phyloP scores from a whole-genome alignment of 1,284 basidiomycete genomes.

The Abortiporus biennis region DNA sequence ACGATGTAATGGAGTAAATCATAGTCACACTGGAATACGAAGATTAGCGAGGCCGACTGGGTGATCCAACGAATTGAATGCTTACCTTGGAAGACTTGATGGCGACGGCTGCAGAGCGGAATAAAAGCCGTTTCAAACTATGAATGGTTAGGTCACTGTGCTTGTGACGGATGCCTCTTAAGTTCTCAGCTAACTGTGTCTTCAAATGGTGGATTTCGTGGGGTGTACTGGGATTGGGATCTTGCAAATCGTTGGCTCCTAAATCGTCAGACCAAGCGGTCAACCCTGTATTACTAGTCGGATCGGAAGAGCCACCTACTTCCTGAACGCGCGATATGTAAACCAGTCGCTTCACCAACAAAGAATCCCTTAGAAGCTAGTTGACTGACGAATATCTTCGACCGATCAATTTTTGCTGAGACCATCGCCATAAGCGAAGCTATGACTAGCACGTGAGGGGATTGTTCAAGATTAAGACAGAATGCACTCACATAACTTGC shows the following conservation, averaged over 20 bases:
- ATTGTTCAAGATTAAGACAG: background rate
- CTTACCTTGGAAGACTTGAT: constrained; percentile 64
- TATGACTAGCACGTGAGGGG: constrained; percentile 19
- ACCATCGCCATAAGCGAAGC: constrained; percentile 58
- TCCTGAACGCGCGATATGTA: constrained; percentile 51
- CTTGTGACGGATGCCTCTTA: constrained; percentile 67
- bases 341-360: constrained; percentile 80
- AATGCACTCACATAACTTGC: constrained; percentile 59
- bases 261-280: too few species aligned
- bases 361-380: constrained; percentile 84
- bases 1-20: constrained; percentile 88
- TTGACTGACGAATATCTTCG: constrained; percentile 75
- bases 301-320: constrained; percentile 29
- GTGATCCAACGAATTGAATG: background rate
- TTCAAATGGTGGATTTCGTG: constrained; percentile 39
- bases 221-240: constrained; percentile 15
- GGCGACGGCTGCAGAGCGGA: constrained; percentile 81
- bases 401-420: constrained; percentile 64
- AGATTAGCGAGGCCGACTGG: constrained; percentile 1
- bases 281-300: too few species aligned
- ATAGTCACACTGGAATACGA: constrained; percentile 61
- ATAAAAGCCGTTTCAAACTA: constrained; percentile 82
- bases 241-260: too few species aligned
- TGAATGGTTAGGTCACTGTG: constrained; percentile 67
- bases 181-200: constrained; percentile 61